Evolutionary conservation across 2,329 filamentous ascomycete genomes (phyloP).

Genomic region (Neopestalotiopsis rosae): DNA sequence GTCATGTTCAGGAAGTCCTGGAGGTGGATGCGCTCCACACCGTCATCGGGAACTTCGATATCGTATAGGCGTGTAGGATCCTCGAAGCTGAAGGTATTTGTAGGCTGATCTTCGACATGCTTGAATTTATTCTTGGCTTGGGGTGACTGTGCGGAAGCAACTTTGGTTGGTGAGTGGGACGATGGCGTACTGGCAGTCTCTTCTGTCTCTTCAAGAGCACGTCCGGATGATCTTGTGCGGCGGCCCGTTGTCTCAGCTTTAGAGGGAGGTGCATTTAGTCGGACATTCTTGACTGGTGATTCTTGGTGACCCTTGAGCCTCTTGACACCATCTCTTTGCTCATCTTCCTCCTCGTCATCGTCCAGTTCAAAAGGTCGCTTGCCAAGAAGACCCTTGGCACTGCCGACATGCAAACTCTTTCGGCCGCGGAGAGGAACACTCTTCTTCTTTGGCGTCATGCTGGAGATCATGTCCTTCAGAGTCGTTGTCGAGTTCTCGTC

Average conservation of each 20-base stretch:
- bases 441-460: constrained; percentile 74
- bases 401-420: constrained; percentile 79
- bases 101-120: constrained; percentile 53
- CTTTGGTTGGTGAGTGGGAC: constrained; percentile 54
- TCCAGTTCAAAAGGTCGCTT: constrained; percentile 78
- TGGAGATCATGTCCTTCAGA: constrained; percentile 78
- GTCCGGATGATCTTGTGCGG: constrained; percentile 53
- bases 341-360: constrained; percentile 65
- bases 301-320: constrained; percentile 73
- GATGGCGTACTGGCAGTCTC: constrained; percentile 46
- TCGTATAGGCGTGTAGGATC: constrained; percentile 46
- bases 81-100: constrained; percentile 49
- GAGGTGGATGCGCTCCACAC: constrained; percentile 73
- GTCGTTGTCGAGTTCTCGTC: constrained; percentile 69
- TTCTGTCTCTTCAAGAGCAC: constrained; percentile 48
- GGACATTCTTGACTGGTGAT: constrained; percentile 79
- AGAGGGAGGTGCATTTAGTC: constrained; percentile 70
- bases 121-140: constrained; percentile 61
- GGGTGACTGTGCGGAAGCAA: constrained; percentile 57
- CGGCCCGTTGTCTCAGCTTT: constrained; percentile 70
- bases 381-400: constrained; percentile 74
- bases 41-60: constrained; percentile 52
- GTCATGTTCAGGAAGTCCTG: constrained; percentile 95
- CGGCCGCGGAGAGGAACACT: constrained; percentile 61
- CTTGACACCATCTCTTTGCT: constrained; percentile 66